These are phyloP conservation scores for Stromatinia cepivora DNA, from an alignment of 2,329 filamentous ascomycete genomes.

Conservation along the genomic window DNA sequence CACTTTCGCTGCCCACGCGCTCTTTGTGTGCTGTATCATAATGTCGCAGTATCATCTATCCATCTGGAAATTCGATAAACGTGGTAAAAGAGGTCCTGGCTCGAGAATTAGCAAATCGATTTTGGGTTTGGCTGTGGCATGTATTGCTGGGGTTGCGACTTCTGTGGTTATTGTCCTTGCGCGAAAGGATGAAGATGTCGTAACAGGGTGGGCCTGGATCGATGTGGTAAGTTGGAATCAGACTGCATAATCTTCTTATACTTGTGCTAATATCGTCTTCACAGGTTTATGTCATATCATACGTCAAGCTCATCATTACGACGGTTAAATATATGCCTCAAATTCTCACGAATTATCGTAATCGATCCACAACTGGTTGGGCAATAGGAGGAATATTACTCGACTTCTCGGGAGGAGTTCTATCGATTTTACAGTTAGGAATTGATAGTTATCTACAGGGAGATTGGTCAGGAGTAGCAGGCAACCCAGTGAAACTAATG, in stretches of 20 bases:
- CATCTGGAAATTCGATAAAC: slow-evolving; percentile 74
- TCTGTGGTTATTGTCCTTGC: slow-evolving; percentile 49
- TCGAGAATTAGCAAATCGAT: slow-evolving; percentile 62
- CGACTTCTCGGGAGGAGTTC: slow-evolving; percentile 76
- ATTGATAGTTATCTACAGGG: slow-evolving; percentile 82
- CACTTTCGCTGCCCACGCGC: slow-evolving; percentile 79
- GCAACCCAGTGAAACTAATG: slow-evolving; percentile 88
- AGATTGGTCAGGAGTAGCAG: slow-evolving; percentile 88
- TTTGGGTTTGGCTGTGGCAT: slow-evolving; percentile 68
- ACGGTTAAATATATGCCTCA: slow-evolving; percentile 93
- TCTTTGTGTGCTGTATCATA: slow-evolving; percentile 69
- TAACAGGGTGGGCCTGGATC: slow-evolving; percentile 58
- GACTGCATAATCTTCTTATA: neutral
- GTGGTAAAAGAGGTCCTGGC: slow-evolving; percentile 48
- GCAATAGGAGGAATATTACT: slow-evolving; percentile 81
- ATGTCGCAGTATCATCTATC: slow-evolving; percentile 72
- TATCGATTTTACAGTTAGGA: slow-evolving; percentile 78
- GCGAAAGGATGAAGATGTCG: slow-evolving; percentile 44
- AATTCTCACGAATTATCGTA: slow-evolving; percentile 77
- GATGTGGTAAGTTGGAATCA: slow-evolving; percentile 48
- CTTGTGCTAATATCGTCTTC: neutral
- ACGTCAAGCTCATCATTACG: slow-evolving; percentile 86
- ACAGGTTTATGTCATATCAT: slow-evolving; percentile 66
- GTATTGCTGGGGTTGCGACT: slow-evolving; percentile 55
- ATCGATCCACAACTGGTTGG: slow-evolving; percentile 85